Percentiles rank a stretch among this genome's conserved stretches.
Evolutionary conservation across 129 eudicot genomes (phyloP).

Genomic region (Flaveria bidentis): DNA sequence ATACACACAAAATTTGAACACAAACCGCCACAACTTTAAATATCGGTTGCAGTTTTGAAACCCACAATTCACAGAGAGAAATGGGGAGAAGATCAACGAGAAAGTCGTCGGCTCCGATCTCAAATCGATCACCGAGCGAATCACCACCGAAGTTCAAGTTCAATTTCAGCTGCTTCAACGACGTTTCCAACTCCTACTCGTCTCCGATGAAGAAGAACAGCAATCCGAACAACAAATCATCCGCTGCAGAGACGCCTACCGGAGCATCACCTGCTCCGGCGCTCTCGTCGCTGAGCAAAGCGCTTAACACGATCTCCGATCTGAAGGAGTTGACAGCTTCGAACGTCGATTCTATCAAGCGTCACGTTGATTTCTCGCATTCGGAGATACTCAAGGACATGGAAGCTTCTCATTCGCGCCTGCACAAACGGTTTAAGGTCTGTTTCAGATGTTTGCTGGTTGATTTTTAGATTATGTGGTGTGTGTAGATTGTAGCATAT

Average conservation of each 20-base stretch:
- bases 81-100: slow-evolving; percentile 49
- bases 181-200: slow-evolving; percentile 29
- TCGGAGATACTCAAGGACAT: slow-evolving; percentile 69
- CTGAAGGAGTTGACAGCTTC: slow-evolving; percentile 63
- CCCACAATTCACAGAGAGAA: slow-evolving; percentile 17
- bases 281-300: slow-evolving; percentile 38
- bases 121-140: slow-evolving; percentile 36
- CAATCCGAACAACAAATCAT: slow-evolving; percentile 19
- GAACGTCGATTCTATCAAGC: slow-evolving; percentile 61
- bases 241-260: slow-evolving; percentile 27
- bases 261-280: slow-evolving; percentile 37
- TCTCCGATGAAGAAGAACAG: slow-evolving; percentile 44
- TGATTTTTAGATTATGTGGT: not conserved
- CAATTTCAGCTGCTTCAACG: slow-evolving; percentile 44
- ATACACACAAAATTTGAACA: not conserved
- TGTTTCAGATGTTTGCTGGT: not conserved
- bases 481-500: too few relatives aligned
- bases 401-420: slow-evolving; percentile 70
- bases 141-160: slow-evolving; percentile 68
- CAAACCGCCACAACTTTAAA: not conserved
- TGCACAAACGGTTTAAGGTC: slow-evolving; percentile 60
- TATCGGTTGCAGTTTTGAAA: not conserved
- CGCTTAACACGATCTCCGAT: slow-evolving; percentile 56
- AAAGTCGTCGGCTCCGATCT: slow-evolving; percentile 43
- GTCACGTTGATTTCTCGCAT: slow-evolving; percentile 71